phyloP scores from a whole-genome alignment of 2,329 filamentous ascomycete genomes.

The Penicillium janthinellum region DNA sequence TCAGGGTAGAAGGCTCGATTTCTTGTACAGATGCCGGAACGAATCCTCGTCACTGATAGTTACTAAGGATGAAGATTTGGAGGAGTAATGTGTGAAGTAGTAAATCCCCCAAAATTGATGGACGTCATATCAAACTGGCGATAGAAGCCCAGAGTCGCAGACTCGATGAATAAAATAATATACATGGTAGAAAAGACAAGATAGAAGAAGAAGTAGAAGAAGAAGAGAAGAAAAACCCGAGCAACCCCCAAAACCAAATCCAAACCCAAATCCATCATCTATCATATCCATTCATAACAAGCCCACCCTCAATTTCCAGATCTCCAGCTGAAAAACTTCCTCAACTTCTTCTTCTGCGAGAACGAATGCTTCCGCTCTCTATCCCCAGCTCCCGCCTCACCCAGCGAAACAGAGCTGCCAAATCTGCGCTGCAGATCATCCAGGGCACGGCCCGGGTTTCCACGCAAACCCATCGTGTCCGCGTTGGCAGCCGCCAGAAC shows the following conservation, averaged over 20 bases:
- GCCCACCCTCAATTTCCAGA: constrained; percentile 16
- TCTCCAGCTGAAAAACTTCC: constrained; percentile 28
- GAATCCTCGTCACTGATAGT: too few relatives aligned
- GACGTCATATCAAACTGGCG: not conserved
- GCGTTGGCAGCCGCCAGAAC: constrained; percentile 30
- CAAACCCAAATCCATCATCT: constrained; percentile 2
- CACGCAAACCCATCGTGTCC: constrained; percentile 27
- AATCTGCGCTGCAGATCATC: constrained; percentile 28
- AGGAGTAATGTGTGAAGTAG: not conserved
- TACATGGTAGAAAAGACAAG: constrained; percentile 3
- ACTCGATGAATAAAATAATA: constrained; percentile 7
- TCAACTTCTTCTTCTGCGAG: constrained; percentile 18
- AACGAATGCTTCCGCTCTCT: constrained; percentile 15
- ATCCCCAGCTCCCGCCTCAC: constrained; percentile 3
- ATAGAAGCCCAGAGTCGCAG: constrained; percentile 10
- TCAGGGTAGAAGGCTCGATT: too few relatives aligned
- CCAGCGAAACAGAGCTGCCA: constrained; percentile 16
- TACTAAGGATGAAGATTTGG: not conserved
- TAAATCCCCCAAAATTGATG: not conserved
- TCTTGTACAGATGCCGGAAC: too few relatives aligned
- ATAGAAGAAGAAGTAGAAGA: constrained; percentile 3
- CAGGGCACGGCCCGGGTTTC: constrained; percentile 19
- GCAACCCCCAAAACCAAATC: not conserved
- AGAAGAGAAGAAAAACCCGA: constrained; percentile 1
- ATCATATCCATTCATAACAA: constrained; percentile 2